Percentiles rank a stretch among this genome's conserved stretches.
phyloP scores from a whole-genome alignment of 1,284 basidiomycete genomes.

The Ceratobasidium sp. region DNA sequence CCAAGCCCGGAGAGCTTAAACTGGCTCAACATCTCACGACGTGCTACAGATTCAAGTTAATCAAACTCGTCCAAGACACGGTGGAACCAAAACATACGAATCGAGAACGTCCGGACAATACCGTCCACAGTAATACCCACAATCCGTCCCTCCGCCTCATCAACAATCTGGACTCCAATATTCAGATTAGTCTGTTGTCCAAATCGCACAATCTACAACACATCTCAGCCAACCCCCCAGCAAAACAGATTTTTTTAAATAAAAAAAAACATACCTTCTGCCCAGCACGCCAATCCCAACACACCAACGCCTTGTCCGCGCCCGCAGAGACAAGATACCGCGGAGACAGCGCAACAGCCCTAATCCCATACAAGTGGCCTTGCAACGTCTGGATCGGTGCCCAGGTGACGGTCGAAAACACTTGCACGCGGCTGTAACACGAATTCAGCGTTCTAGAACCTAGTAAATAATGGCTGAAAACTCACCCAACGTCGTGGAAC shows the following conservation, averaged over 20 bases:
- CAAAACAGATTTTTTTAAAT: no score
- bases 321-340: slow-evolving; percentile 90
- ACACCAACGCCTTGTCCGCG: slow-evolving; percentile 89
- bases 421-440: slow-evolving; percentile 72
- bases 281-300: slow-evolving; percentile 89
- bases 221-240: slow-evolving; percentile 74
- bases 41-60: slow-evolving; percentile 61
- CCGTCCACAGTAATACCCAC: slow-evolving; percentile 93
- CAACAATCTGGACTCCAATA: slow-evolving; percentile 87
- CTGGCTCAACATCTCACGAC: slow-evolving; percentile 89
- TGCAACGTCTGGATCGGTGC: slow-evolving; percentile 72
- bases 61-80: background rate
- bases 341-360: slow-evolving; percentile 87
- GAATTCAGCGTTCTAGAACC: background rate
- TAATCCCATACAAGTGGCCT: slow-evolving; percentile 65
- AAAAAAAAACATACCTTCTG: slow-evolving; percentile 78
- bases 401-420: slow-evolving; percentile 85
- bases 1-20: slow-evolving; percentile 87
- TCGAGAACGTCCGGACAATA: slow-evolving; percentile 90
- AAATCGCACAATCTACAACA: slow-evolving; percentile 79
- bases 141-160: slow-evolving; percentile 79
- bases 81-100: slow-evolving; percentile 66
- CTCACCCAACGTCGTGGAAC: slow-evolving; percentile 90
- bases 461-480: slow-evolving; percentile 42
- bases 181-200: slow-evolving; percentile 94